phyloP scores from a whole-genome alignment of 305 asterid species.

The Plantago rigida region DNA sequence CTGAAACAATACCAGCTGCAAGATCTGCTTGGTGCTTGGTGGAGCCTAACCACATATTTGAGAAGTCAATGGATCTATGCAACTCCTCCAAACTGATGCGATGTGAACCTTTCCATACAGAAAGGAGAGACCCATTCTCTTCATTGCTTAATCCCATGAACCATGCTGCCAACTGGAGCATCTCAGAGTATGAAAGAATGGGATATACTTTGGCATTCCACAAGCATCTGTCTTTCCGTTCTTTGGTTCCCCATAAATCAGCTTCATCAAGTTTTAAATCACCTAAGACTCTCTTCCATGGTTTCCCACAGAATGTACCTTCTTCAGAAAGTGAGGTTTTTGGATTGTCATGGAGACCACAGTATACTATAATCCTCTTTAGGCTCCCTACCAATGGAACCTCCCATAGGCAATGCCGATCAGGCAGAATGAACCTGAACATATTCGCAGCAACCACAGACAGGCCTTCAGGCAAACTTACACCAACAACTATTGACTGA shows the following conservation, averaged over 20 bases:
- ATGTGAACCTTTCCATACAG: slow-evolving; percentile 59
- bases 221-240: slow-evolving; percentile 54
- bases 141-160: slow-evolving; percentile 65
- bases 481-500: slow-evolving; percentile 77
- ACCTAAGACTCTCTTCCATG: slow-evolving; percentile 71
- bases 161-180: slow-evolving; percentile 78
- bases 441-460: slow-evolving; percentile 28
- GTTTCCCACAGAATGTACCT: slow-evolving; percentile 91
- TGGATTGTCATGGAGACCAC: slow-evolving; percentile 93
- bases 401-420: slow-evolving; percentile 98
- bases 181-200: slow-evolving; percentile 56
- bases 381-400: slow-evolving; percentile 67
- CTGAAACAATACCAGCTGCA: slow-evolving; percentile 63
- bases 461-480: slow-evolving; percentile 44
- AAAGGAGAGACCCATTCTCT: slow-evolving; percentile 33
- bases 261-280: slow-evolving; percentile 63
- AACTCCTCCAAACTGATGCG: slow-evolving; percentile 83
- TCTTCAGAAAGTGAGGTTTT: slow-evolving; percentile 50
- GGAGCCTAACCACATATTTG: slow-evolving; percentile 66
- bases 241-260: slow-evolving; percentile 66
- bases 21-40: slow-evolving; percentile 79
- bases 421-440: slow-evolving; percentile 77
- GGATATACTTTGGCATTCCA: slow-evolving; percentile 93
- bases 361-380: slow-evolving; percentile 59
- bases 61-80: slow-evolving; percentile 75